phyloP scores from a whole-genome alignment of 495 filamentous ascomycete genomes.

The Trichoderma asperelloides region DNA sequence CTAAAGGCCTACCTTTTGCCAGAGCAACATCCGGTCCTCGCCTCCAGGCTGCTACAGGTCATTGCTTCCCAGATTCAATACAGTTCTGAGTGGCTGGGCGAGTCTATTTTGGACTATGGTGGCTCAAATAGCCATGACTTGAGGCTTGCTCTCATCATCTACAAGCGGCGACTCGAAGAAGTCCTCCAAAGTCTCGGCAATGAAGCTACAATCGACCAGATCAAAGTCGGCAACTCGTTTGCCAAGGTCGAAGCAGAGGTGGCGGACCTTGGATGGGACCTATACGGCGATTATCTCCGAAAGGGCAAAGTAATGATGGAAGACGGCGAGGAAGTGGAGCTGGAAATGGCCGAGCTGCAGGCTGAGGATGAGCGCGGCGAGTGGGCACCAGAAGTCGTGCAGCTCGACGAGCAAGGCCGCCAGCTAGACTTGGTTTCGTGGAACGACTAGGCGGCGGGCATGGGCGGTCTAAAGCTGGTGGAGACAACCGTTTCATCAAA shows the following conservation, averaged over 20 bases:
- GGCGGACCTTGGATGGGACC: constrained; percentile 36
- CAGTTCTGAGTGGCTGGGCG: constrained; percentile 57
- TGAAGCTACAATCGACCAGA: constrained; percentile 23
- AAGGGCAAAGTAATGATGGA: constrained; percentile 57
- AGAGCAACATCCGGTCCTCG: constrained; percentile 45
- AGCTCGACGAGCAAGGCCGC: constrained; percentile 46
- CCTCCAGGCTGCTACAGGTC: constrained; percentile 49
- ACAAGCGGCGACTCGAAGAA: constrained; percentile 34
- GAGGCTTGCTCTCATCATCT: constrained; percentile 29
- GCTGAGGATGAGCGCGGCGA: constrained; percentile 81
- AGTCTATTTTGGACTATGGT: constrained; percentile 44
- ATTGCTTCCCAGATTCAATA: constrained; percentile 64
- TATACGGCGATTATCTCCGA: constrained; percentile 28
- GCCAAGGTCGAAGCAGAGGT: constrained; percentile 37
- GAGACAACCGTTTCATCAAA: neutral
- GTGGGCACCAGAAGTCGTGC: constrained; percentile 76
- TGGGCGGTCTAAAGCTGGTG: neutral
- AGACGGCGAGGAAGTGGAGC: constrained; percentile 68
- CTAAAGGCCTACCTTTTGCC: constrained; percentile 60
- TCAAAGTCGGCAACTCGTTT: constrained; percentile 24
- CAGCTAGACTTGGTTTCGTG: constrained; percentile 42
- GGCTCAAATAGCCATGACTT: constrained; percentile 23
- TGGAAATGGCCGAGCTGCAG: constrained; percentile 66
- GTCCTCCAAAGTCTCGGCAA: constrained; percentile 22
- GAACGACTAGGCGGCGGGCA: constrained; percentile 14